These are phyloP conservation scores for Hypoxylon sp. DNA, from an alignment of 2,329 filamentous ascomycete species.

Conservation along the genomic window DNA sequence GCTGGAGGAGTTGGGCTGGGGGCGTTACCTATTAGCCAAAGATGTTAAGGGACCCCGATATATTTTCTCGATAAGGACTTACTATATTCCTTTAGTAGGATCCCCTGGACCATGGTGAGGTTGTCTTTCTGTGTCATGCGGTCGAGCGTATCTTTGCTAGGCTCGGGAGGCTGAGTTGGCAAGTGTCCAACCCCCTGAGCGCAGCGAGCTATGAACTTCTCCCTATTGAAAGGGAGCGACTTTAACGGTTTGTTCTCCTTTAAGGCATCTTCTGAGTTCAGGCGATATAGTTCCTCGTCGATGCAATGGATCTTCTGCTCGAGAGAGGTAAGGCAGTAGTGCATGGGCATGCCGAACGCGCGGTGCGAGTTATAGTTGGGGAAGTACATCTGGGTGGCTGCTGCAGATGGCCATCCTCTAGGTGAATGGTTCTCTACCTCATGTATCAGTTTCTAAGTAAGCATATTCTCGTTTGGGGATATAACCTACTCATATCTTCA, in stretches of 20 bases:
- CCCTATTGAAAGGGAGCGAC: constrained; percentile 33
- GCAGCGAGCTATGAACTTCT: constrained; percentile 27
- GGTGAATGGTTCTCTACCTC: constrained; percentile 16
- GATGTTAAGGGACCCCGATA: no score
- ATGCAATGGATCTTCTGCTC: constrained; percentile 31
- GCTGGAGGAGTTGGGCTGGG: constrained; percentile 15
- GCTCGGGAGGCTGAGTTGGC: neutral
- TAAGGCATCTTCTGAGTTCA: constrained; percentile 22
- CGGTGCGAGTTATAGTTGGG: constrained; percentile 29
- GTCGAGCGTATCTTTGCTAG: constrained; percentile 3
- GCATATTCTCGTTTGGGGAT: neutral
- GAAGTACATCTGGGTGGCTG: constrained; percentile 23
- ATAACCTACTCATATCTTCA: constrained; percentile 29
- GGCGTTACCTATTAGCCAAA: no score
- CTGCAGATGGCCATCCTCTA: constrained; percentile 26
- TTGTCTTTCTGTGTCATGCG: constrained; percentile 25
- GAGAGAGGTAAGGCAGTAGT: constrained; percentile 14
- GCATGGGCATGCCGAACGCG: constrained; percentile 23
- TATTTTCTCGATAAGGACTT: no score
- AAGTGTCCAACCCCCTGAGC: constrained; percentile 9
- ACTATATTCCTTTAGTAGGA: constrained; percentile 29
- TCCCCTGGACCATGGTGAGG: constrained; percentile 7
- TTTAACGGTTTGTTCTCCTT: constrained; percentile 6
- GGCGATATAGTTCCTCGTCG: constrained; percentile 24
- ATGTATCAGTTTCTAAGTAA: neutral